These are phyloP conservation scores for Phytomonas sp. DNA, from an alignment of 208 protist genomes.

Conservation along the genomic window DNA sequence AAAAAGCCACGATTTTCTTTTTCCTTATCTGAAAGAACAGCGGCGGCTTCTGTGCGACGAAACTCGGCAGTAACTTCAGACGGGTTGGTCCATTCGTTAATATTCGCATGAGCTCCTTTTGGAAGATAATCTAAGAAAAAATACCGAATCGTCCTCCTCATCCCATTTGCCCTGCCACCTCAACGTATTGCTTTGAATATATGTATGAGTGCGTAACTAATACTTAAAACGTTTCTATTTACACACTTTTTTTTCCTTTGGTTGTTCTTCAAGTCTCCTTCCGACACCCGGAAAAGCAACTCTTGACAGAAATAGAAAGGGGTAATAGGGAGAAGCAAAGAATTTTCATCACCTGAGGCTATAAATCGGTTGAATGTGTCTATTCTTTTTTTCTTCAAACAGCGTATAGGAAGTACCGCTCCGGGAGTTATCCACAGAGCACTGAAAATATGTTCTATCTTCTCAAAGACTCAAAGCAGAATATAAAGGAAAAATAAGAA, in stretches of 20 bases:
- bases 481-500: constrained; percentile 5
- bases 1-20: constrained; percentile 59
- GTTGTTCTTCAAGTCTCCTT: neutral
- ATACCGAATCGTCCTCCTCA: constrained; percentile 30
- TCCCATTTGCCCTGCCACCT: neutral
- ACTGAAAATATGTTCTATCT: neutral
- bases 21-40: constrained; percentile 27
- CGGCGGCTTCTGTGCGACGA: constrained; percentile 46
- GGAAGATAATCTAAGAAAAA: constrained; percentile 62
- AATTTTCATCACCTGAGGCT: neutral
- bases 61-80: constrained; percentile 48
- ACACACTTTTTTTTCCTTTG: neutral
- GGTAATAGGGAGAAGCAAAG: neutral
- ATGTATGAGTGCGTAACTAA: neutral
- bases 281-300: neutral
- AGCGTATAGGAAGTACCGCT: neutral
- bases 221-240: neutral
- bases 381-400: neutral
- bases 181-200: neutral
- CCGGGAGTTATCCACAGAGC: neutral
- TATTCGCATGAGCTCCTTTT: constrained; percentile 19
- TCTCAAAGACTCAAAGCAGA: neutral
- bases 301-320: constrained; percentile 6
- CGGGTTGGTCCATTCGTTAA: constrained; percentile 11
- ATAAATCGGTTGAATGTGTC: neutral